A percentile compares a stretch with the other conserved stretches of the same genome.
These are phyloP conservation scores for Coniochaeta prunicola DNA, from an alignment of 2,329 filamentous ascomycete genomes.

Conservation along the genomic window DNA sequence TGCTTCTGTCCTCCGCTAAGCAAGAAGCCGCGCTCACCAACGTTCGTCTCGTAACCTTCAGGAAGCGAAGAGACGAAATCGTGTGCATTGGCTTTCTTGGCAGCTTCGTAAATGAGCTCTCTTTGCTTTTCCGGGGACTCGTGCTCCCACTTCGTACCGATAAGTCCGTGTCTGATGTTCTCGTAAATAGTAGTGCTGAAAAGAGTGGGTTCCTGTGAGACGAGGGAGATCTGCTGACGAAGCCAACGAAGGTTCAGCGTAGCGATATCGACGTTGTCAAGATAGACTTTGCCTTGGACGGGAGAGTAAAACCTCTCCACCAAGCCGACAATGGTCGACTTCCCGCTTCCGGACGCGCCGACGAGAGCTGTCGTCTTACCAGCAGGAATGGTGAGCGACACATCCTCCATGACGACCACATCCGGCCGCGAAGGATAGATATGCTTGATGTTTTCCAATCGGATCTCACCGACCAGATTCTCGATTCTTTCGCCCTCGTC, in stretches of 20 bases:
- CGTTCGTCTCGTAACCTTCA: slow-evolving; percentile 85
- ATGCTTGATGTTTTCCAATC: slow-evolving; percentile 77
- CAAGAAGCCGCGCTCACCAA: slow-evolving; percentile 90
- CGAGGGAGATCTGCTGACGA: slow-evolving; percentile 83
- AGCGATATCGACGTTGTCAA: slow-evolving; percentile 78
- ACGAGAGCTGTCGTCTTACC: slow-evolving; percentile 92
- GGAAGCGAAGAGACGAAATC: slow-evolving; percentile 80
- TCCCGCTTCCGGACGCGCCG: slow-evolving; percentile 88
- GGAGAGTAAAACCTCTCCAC: slow-evolving; percentile 94
- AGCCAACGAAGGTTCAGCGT: slow-evolving; percentile 84
- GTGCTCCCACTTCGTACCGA: slow-evolving; percentile 71
- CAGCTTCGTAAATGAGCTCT: slow-evolving; percentile 70
- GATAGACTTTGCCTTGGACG: slow-evolving; percentile 66
- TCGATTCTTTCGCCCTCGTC: slow-evolving; percentile 67
- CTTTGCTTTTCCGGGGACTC: slow-evolving; percentile 60
- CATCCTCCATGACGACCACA: slow-evolving; percentile 78
- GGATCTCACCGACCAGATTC: slow-evolving; percentile 67
- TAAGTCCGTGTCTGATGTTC: slow-evolving; percentile 86
- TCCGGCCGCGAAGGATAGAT: slow-evolving; percentile 93
- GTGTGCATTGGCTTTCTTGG: slow-evolving; percentile 87
- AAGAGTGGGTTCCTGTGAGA: slow-evolving; percentile 86
- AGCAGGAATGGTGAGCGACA: slow-evolving; percentile 72
- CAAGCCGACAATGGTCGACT: slow-evolving; percentile 88
- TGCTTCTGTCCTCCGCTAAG: slow-evolving; percentile 95
- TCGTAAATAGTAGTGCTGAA: slow-evolving; percentile 85